Conservation (phyloP, 768 basidiomycete genomes). For the Termitomyces titanicus region DNA sequence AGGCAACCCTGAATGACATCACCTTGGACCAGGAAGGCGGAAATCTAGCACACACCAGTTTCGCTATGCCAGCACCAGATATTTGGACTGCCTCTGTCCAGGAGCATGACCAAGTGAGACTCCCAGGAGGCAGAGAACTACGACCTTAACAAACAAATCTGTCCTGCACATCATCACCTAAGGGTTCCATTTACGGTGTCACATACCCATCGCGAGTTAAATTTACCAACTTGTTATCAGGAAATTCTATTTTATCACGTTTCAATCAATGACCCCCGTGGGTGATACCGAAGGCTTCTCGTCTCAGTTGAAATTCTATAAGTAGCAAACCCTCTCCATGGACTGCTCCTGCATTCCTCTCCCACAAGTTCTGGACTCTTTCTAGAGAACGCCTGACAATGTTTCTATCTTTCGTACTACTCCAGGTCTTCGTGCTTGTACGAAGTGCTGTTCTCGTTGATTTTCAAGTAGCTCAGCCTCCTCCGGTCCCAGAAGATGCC, state of each 20-base stretch:
- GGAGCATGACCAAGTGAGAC: conserved; percentile 6
- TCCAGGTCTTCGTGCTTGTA: not conserved
- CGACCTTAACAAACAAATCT: not conserved
- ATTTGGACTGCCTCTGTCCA: not conserved
- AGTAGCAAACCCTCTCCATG: not conserved
- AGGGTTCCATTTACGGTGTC: not conserved
- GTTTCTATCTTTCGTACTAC: not conserved
- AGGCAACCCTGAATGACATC: conserved; percentile 59
- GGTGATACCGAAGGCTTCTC: not conserved
- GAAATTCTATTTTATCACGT: not conserved
- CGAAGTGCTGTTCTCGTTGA: conserved; percentile 41
- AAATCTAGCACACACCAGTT: conserved; percentile 21
- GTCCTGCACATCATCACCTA: not conserved
- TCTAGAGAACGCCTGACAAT: not conserved
- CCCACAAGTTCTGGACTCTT: not conserved
- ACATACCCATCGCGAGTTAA: not conserved
- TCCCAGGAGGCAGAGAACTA: conserved; percentile 8
- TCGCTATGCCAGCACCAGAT: not conserved
- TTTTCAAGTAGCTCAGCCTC: conserved; percentile 75
- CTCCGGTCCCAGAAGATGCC: conserved; percentile 55
- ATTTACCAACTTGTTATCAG: not conserved
- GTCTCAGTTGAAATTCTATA: conserved; percentile 3
- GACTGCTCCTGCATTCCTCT: not conserved
- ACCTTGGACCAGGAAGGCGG: conserved; percentile 57
- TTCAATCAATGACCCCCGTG: not conserved